phyloP scores from a whole-genome alignment of 1,284 basidiomycete genomes.

The Ganoderma multipileum region DNA sequence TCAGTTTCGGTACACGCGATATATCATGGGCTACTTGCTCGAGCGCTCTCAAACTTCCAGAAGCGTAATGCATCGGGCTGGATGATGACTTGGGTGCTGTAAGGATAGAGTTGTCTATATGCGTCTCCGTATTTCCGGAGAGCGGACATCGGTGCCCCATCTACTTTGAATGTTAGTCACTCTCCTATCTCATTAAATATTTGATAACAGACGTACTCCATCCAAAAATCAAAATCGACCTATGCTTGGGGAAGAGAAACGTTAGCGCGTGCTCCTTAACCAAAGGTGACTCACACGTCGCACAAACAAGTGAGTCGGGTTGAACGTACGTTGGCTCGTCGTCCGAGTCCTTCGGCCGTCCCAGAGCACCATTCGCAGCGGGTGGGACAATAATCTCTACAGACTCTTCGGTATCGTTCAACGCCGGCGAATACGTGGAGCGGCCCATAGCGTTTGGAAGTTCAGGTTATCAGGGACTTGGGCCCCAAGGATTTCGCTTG shows the following conservation, averaged over 20 bases:
- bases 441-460: slow-evolving; percentile 1
- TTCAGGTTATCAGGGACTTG: neutral
- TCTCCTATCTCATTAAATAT: neutral
- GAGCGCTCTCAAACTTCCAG: slow-evolving; percentile 12
- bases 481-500: neutral
- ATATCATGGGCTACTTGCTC: neutral
- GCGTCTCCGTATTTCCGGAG: slow-evolving; percentile 15
- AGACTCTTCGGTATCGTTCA: neutral
- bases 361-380: neutral
- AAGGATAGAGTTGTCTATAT: slow-evolving; percentile 18
- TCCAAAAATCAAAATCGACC: slow-evolving; percentile 20
- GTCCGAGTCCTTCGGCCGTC: neutral
- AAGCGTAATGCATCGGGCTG: slow-evolving; percentile 17
- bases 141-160: slow-evolving; percentile 14
- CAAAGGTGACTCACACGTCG: neutral
- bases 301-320: neutral
- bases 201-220: slow-evolving; percentile 11
- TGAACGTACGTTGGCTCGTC: slow-evolving; percentile 13
- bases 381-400: neutral
- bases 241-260: neutral
- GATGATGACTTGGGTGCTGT: slow-evolving; percentile 16
- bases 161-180: neutral
- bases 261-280: neutral
- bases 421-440: neutral
- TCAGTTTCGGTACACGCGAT: neutral